A percentile compares a stretch with the other conserved stretches of the same genome.
These are phyloP conservation scores for Plectosphaerella sp. DNA, from an alignment of 2,329 filamentous ascomycete genomes.

Conservation along the genomic window DNA sequence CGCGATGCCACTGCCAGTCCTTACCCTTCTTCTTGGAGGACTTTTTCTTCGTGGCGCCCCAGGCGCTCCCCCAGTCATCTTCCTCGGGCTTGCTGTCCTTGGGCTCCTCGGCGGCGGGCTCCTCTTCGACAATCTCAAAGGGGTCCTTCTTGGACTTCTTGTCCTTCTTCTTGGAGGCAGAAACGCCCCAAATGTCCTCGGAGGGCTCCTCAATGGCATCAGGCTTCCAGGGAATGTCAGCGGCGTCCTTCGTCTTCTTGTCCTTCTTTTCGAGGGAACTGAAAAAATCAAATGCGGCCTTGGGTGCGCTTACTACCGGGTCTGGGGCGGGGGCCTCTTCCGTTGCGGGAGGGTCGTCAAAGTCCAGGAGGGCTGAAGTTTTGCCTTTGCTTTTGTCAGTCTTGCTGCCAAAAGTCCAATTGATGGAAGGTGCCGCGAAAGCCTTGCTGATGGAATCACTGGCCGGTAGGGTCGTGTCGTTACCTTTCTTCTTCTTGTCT, in stretches of 20 bases:
- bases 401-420: conserved; percentile 20
- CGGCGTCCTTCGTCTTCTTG: conserved; percentile 7
- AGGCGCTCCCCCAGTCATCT: conserved; percentile 34
- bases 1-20: conserved; percentile 20
- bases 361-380: conserved; percentile 28
- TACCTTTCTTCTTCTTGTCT: conserved; percentile 25
- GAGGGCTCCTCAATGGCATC: conserved; percentile 38
- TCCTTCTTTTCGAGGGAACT: conserved; percentile 32
- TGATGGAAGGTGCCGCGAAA: conserved; percentile 4
- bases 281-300: conserved; percentile 47
- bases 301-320: conserved; percentile 23
- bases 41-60: conserved; percentile 35
- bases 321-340: conserved; percentile 20
- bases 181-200: conserved; percentile 33
- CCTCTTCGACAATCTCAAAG: conserved; percentile 39
- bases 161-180: conserved; percentile 40
- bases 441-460: conserved; percentile 5
- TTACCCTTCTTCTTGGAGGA: conserved; percentile 33
- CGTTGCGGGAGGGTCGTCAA: conserved; percentile 15
- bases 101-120: conserved; percentile 37
- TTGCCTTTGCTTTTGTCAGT: conserved; percentile 40
- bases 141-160: conserved; percentile 42
- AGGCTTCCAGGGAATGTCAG: conserved; percentile 28
- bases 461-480: conserved; percentile 23
- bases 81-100: conserved; percentile 38